Percentiles rank a stretch among this genome's conserved stretches.
Conservation (phyloP, 371 early-diverging fungal species). For the Apophysomyces variabilis region DNA sequence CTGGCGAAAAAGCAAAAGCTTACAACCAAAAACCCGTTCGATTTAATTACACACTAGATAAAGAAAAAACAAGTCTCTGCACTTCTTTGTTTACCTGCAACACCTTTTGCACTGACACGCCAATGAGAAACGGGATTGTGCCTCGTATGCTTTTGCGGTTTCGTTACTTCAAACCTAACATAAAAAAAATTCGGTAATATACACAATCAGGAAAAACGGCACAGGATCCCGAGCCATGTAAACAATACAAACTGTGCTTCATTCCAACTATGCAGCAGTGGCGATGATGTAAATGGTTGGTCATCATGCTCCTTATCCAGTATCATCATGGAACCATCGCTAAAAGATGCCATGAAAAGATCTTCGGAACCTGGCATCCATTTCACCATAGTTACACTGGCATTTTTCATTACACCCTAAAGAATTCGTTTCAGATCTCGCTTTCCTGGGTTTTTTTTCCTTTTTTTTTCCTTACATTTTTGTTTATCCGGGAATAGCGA, state of each 20-base stretch:
- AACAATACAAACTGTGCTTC: slow-evolving; percentile 4
- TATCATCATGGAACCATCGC: slow-evolving; percentile 75
- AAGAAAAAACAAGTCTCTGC: not conserved
- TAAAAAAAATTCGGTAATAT: not conserved
- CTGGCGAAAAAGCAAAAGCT: slow-evolving; percentile 79
- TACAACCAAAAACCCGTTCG: slow-evolving; percentile 45
- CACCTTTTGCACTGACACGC: slow-evolving; percentile 64
- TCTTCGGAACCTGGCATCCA: slow-evolving; percentile 93
- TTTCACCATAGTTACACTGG: slow-evolving; percentile 75
- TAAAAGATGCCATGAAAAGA: slow-evolving; percentile 81
- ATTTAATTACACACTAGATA: not conserved
- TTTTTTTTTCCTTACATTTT: slow-evolving; percentile 31
- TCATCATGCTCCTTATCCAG: slow-evolving; percentile 88
- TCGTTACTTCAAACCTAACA: slow-evolving; percentile 58
- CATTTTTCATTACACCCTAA: slow-evolving; percentile 69
- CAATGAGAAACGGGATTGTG: slow-evolving; percentile 76
- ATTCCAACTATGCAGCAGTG: slow-evolving; percentile 14
- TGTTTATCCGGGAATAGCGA: slow-evolving; percentile 62
- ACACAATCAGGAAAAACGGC: slow-evolving; percentile 9
- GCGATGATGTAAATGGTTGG: slow-evolving; percentile 52
- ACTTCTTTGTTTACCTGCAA: slow-evolving; percentile 54
- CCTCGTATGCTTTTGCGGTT: slow-evolving; percentile 50
- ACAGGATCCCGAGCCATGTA: not conserved
- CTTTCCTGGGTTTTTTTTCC: not conserved
- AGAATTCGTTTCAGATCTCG: not conserved